A percentile compares a stretch with the other conserved stretches of the same genome.
Evolutionary conservation across 2,329 filamentous ascomycete genomes (phyloP).

Genomic region (Fusarium scirpi): DNA sequence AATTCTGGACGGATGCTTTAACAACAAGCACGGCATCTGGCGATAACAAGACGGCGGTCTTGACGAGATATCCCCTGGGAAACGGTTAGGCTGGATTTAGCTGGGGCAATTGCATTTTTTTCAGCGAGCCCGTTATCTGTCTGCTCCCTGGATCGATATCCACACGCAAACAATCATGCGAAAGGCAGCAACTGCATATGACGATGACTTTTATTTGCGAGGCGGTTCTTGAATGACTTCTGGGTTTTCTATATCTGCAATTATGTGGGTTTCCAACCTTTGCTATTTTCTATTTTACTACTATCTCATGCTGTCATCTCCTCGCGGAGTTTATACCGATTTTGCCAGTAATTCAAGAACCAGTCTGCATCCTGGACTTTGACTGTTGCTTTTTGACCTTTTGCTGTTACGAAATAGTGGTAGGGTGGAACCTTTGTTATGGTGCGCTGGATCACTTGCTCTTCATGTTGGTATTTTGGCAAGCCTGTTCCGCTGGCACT

Average conservation of each 20-base stretch:
- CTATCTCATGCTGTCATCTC: slow-evolving; percentile 41
- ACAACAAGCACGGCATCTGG: slow-evolving; percentile 43
- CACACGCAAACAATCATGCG: slow-evolving; percentile 22
- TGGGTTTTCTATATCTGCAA: slow-evolving; percentile 43
- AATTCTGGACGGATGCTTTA: slow-evolving; percentile 41
- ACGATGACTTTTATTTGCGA: slow-evolving; percentile 45
- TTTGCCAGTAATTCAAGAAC: slow-evolving; percentile 48
- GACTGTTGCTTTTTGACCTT: slow-evolving; percentile 19
- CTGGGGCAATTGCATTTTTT: slow-evolving; percentile 23
- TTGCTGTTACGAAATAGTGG: background rate
- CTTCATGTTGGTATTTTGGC: background rate
- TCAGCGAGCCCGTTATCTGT: slow-evolving; percentile 19
- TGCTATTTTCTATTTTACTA: slow-evolving; percentile 38
- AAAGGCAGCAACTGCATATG: slow-evolving; percentile 43
- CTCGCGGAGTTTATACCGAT: slow-evolving; percentile 47
- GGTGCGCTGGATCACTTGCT: background rate
- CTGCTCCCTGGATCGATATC: slow-evolving; percentile 19
- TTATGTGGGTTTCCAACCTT: slow-evolving; percentile 33
- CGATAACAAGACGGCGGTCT: slow-evolving; percentile 46
- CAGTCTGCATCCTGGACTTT: slow-evolving; percentile 30
- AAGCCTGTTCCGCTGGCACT: background rate
- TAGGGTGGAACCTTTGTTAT: background rate
- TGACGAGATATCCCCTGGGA: slow-evolving; percentile 42
- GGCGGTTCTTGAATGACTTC: slow-evolving; percentile 49
- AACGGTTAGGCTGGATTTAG: slow-evolving; percentile 27